These are phyloP conservation scores for Triangularia verruculosa DNA, from an alignment of 2,329 filamentous ascomycete species.

Conservation along the genomic window DNA sequence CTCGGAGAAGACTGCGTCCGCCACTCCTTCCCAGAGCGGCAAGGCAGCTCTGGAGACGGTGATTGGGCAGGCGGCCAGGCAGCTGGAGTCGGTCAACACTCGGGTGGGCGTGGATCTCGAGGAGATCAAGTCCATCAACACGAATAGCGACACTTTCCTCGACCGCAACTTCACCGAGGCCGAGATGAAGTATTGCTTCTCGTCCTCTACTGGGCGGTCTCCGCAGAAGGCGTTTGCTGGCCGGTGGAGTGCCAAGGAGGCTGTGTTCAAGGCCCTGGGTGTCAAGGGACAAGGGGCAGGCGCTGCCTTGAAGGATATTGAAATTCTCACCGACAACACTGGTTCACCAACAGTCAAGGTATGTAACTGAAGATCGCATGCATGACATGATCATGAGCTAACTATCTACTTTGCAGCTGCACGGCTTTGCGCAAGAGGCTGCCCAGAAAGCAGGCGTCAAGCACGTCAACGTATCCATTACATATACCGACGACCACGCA, in stretches of 20 bases:
- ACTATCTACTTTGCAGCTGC: slow-evolving; percentile 60
- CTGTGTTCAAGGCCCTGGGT: slow-evolving; percentile 95
- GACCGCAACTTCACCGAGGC: slow-evolving; percentile 87
- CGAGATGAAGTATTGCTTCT: slow-evolving; percentile 84
- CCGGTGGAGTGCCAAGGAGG: slow-evolving; percentile 96
- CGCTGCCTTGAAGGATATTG: slow-evolving; percentile 89
- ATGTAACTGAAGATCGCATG: slow-evolving; percentile 41
- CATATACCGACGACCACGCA: slow-evolving; percentile 89
- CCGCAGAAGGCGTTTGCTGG: slow-evolving; percentile 91
- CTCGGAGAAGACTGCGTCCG: slow-evolving; percentile 49
- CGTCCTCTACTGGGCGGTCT: slow-evolving; percentile 56
- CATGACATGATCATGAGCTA: slow-evolving; percentile 32
- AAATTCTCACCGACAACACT: slow-evolving; percentile 76
- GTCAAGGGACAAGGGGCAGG: slow-evolving; percentile 84
- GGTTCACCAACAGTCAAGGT: slow-evolving; percentile 84
- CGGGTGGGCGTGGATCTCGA: slow-evolving; percentile 95
- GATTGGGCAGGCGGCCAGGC: slow-evolving; percentile 72
- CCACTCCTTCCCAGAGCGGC: slow-evolving; percentile 43
- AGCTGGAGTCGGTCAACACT: slow-evolving; percentile 61
- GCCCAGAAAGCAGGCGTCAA: slow-evolving; percentile 87
- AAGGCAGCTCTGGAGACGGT: slow-evolving; percentile 70
- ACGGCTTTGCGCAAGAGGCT: slow-evolving; percentile 77
- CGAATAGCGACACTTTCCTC: slow-evolving; percentile 90
- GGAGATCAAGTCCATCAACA: slow-evolving; percentile 80
- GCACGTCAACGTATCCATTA: slow-evolving; percentile 88